These are phyloP conservation scores for Starmerella apis DNA, from an alignment of 805 yeast species.

Conservation along the genomic window DNA sequence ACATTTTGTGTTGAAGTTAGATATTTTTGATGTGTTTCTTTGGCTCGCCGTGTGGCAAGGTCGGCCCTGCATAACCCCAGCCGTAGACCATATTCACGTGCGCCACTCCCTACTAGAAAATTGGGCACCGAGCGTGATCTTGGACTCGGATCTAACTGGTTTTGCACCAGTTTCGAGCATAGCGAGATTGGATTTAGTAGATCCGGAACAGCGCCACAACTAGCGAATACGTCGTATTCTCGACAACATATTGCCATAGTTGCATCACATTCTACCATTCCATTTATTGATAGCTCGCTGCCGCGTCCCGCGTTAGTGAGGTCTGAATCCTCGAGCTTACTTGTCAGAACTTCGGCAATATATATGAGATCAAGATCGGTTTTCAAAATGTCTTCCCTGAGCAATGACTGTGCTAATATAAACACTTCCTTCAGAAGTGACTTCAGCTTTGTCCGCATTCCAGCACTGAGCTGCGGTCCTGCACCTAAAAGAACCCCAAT, in stretches of 20 bases:
- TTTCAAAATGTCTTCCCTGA: too few relatives aligned
- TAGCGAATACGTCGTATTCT: constrained; percentile 22
- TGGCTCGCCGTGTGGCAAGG: constrained; percentile 2
- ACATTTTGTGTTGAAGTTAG: neutral
- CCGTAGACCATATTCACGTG: constrained; percentile 24
- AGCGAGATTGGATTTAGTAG: constrained; percentile 28
- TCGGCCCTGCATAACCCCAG: neutral
- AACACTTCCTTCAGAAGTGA: neutral
- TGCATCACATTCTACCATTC: constrained; percentile 37
- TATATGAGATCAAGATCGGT: neutral
- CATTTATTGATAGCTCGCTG: constrained; percentile 31
- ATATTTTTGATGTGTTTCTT: neutral
- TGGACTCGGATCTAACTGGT: neutral
- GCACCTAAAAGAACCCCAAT: constrained; percentile 10
- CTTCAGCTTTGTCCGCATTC: neutral
- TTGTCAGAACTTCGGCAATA: constrained; percentile 5
- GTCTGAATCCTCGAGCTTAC: constrained; percentile 30
- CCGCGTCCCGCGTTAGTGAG: constrained; percentile 36
- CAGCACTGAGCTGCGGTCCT: constrained; percentile 6
- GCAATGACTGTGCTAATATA: neutral
- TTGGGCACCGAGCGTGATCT: constrained; percentile 21
- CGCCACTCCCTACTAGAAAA: constrained; percentile 32
- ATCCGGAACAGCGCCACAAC: constrained; percentile 30
- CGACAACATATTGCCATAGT: constrained; percentile 24
- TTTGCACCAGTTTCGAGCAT: constrained; percentile 17